phyloP scores from a whole-genome alignment of 306 rosid species.

The Benincasa hispida region DNA sequence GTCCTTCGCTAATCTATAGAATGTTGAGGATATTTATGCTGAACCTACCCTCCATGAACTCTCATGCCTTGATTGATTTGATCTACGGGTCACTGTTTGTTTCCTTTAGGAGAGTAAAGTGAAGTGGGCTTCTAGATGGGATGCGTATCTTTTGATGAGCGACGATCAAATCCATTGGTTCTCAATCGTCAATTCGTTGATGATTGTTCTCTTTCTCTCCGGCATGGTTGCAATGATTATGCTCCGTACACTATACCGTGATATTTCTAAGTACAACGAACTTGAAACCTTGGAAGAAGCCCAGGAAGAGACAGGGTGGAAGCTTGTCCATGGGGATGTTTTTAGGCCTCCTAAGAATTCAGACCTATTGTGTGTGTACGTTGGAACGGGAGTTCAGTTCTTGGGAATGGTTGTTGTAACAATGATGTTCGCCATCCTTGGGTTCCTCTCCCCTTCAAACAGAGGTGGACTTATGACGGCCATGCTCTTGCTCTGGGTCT shows the following conservation, averaged over 20 bases:
- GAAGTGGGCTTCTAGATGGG: slow-evolving; percentile 99
- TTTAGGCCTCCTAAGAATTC: slow-evolving; percentile 81
- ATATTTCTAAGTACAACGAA: slow-evolving; percentile 89
- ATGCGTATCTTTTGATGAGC: slow-evolving; percentile 88
- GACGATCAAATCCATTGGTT: slow-evolving; percentile 98
- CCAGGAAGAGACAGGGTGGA: slow-evolving; percentile 99
- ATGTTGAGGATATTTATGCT: neutral
- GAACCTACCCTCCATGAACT: neutral
- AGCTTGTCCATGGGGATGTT: slow-evolving; percentile 97
- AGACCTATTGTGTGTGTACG: slow-evolving; percentile 78
- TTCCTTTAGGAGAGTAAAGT: slow-evolving; percentile 69
- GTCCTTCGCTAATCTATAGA: neutral
- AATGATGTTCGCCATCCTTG: slow-evolving; percentile 92
- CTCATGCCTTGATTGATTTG: neutral
- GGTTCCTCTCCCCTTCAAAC: slow-evolving; percentile 95
- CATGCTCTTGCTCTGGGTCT: slow-evolving; percentile 91
- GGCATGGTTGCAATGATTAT: slow-evolving; percentile 99
- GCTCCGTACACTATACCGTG: slow-evolving; percentile 95
- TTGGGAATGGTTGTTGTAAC: slow-evolving; percentile 87
- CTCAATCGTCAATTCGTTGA: slow-evolving; percentile 86
- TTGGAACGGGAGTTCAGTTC: slow-evolving; percentile 94
- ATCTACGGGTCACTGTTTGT: neutral
- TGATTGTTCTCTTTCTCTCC: slow-evolving; percentile 97
- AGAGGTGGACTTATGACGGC: slow-evolving; percentile 98
- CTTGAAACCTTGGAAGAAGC: slow-evolving; percentile 99